Percentiles rank a stretch among this genome's conserved stretches.
phyloP scores from a whole-genome alignment of 1,139 yeast species.

The Lodderomyces parapsilosis region DNA sequence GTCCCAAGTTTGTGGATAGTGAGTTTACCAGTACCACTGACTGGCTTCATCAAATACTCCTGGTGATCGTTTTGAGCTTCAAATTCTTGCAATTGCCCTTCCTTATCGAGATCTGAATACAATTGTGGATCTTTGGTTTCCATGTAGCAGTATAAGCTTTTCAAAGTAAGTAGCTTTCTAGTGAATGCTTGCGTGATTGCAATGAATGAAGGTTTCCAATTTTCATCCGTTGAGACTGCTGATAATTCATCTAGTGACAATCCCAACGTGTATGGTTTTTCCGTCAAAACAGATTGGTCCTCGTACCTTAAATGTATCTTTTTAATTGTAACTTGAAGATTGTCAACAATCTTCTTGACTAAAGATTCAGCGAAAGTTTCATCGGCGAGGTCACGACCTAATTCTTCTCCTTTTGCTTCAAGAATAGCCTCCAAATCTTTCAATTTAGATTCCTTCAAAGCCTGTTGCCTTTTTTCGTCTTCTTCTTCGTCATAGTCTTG shows the following conservation, averaged over 20 bases:
- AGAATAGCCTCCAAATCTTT: slow-evolving; percentile 65
- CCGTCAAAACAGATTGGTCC: slow-evolving; percentile 67
- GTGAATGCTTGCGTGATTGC: slow-evolving; percentile 68
- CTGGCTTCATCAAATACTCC: slow-evolving; percentile 82
- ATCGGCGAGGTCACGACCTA: slow-evolving; percentile 49
- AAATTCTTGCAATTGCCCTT: slow-evolving; percentile 44
- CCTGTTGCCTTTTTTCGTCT: slow-evolving; percentile 61
- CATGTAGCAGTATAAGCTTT: slow-evolving; percentile 81
- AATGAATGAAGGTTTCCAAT: slow-evolving; percentile 86
- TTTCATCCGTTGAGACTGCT: slow-evolving; percentile 83
- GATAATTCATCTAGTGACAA: slow-evolving; percentile 81
- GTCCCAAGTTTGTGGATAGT: slow-evolving; percentile 79
- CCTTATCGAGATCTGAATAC: slow-evolving; percentile 39
- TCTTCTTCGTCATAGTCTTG: slow-evolving; percentile 62
- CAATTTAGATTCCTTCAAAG: slow-evolving; percentile 64
- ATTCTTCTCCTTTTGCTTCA: slow-evolving; percentile 37
- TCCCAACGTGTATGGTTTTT: slow-evolving; percentile 79
- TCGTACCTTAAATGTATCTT: slow-evolving; percentile 92
- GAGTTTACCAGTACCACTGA: slow-evolving; percentile 82
- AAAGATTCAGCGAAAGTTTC: slow-evolving; percentile 86
- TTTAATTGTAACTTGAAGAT: slow-evolving; percentile 87
- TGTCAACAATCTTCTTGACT: slow-evolving; percentile 87
- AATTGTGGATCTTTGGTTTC: slow-evolving; percentile 65
- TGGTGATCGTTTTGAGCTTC: background rate
- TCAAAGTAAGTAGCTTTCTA: slow-evolving; percentile 73